Percentiles rank a stretch among this genome's conserved stretches.
These are phyloP conservation scores for Lasiosphaeria hispida DNA, from an alignment of 495 filamentous ascomycete species.

Conservation along the genomic window DNA sequence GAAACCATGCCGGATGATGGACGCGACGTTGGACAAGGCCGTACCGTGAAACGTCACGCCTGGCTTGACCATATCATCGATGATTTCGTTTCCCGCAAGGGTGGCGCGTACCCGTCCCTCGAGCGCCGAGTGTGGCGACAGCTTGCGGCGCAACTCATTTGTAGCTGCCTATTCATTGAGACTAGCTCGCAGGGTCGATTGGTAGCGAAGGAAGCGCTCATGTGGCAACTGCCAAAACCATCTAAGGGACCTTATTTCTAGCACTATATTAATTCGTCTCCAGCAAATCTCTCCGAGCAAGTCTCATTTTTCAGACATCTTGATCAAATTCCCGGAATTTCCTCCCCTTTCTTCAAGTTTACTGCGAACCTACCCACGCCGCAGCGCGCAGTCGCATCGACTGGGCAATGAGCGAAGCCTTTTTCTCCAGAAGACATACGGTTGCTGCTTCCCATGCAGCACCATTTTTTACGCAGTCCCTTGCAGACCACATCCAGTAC, in stretches of 20 bases:
- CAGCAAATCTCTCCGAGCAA: no score
- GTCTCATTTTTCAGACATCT: no score
- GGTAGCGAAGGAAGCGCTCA: background rate
- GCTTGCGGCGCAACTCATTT: background rate
- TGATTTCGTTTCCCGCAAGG: background rate
- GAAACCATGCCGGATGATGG: background rate
- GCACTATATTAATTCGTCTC: no score
- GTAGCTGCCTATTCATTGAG: background rate
- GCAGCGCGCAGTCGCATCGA: background rate
- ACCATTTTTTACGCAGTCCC: background rate
- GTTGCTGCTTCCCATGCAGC: constrained; percentile 2
- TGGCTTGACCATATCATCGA: constrained; percentile 5
- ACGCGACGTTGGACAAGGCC: background rate
- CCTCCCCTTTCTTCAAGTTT: background rate
- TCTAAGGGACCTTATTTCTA: no score
- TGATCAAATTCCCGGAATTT: no score
- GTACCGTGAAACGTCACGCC: constrained; percentile 6
- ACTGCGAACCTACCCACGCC: background rate
- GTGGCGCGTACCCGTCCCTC: background rate
- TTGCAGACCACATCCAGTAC: constrained; percentile 2
- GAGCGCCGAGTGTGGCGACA: background rate
- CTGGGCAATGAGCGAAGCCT: background rate
- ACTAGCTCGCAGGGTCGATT: background rate
- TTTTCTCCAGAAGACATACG: constrained; percentile 1
- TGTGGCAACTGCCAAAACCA: background rate